Evolutionary conservation across 768 basidiomycete species (phyloP).

Genomic region (Pseudohyphozyma bogoriensis): DNA sequence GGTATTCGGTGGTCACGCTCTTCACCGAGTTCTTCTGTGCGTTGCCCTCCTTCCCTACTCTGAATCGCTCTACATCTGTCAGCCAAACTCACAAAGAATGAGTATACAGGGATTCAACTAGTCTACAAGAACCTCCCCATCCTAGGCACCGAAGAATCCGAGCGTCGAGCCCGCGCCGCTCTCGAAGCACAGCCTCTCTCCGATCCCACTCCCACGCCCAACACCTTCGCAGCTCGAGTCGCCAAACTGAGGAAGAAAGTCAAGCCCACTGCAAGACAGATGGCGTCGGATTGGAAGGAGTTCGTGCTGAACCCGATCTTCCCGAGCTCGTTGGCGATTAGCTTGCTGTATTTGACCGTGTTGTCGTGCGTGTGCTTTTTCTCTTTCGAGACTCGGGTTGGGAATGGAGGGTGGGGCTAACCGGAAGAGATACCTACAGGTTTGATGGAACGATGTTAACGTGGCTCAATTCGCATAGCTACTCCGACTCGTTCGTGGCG

Average conservation of each 20-base stretch:
- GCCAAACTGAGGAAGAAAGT: background rate
- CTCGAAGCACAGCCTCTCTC: background rate
- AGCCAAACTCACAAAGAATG: too few relatives aligned
- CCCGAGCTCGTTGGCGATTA: constrained; percentile 43
- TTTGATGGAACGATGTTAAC: constrained; percentile 51
- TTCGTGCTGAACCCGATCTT: constrained; percentile 42
- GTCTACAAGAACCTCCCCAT: constrained; percentile 42
- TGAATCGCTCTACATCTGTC: too few relatives aligned
- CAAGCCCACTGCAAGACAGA: background rate
- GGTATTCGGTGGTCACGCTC: constrained; percentile 39
- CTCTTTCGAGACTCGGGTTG: background rate
- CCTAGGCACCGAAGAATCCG: constrained; percentile 27
- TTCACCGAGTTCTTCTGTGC: constrained; percentile 43
- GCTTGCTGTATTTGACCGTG: constrained; percentile 45
- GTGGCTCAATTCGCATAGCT: constrained; percentile 45
- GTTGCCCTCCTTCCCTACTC: background rate
- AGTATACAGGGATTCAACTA: constrained; percentile 36
- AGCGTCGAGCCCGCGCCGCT: background rate
- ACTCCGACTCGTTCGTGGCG: constrained; percentile 46
- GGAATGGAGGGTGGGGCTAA: background rate
- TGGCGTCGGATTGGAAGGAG: background rate
- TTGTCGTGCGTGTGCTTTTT: constrained; percentile 32
- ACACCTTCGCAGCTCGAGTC: background rate
- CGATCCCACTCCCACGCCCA: background rate
- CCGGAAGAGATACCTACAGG: constrained; percentile 14